Evolutionary conservation across 805 yeast species (phyloP), one percentile per base, ranked within the genome.

Genomic region (Saccharomycopsis capsularis): DNA sequence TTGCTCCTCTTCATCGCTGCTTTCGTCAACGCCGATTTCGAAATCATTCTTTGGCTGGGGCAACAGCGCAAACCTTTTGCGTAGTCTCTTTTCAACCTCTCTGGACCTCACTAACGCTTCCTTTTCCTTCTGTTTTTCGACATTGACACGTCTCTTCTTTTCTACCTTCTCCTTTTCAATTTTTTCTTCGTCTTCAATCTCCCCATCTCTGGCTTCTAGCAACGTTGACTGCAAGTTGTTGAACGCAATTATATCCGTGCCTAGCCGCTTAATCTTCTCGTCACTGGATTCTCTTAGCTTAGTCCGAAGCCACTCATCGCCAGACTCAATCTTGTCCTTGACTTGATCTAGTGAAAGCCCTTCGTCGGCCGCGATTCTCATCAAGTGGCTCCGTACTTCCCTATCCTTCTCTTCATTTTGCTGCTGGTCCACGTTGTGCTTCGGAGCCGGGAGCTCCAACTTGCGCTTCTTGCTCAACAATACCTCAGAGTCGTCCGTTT

Each of bases 21-120:
- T 69, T 3, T 64, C 69, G 24, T 63, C 64, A 3, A 63, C 52
- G 1, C 61, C 56, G 6, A 74, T 60, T 48, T 74, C 78, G 53
- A 70, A 74, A 44, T 74, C 76, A 52, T 75, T 74, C 51, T 63
- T 64, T 0, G 78, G 75, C n/a, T 56, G 48, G 1, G 78, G 75
- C 19, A 72, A 55, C 1, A 52, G 42, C 1, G 60, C 60, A 35
- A 73, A 65, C 40, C 63, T 56, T 52, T 44, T 23, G 19, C 30
- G 42, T 23, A 35, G 34, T 32, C 47, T 5, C 9, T 23, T 15
- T 4, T 40, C 22, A 4, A 23, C 18, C 22, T 36, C 19, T 21
- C 40, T 46, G n/a, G 25, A 9, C 18, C 22, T 25, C 15, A 24
- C 32, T 25, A 34, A 36, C 29, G 34, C 22, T 27, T 27, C 22